These are phyloP conservation scores for Paraphysoderma sedebokerense DNA, from an alignment of 371 early-diverging fungal genomes.

Conservation along the genomic window DNA sequence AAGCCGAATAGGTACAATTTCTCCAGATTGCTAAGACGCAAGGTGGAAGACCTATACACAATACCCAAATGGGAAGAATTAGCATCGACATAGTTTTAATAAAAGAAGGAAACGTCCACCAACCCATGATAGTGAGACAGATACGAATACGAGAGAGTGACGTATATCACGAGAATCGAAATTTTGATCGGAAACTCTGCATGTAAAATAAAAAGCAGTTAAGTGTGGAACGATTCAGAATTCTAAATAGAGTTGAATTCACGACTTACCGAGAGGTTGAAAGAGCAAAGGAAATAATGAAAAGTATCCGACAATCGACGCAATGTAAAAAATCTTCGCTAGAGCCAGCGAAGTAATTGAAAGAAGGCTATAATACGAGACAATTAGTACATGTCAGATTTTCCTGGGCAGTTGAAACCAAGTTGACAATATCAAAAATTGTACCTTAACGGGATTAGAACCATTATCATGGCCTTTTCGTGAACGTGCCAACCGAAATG, in stretches of 20 bases:
- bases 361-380: conserved; percentile 7
- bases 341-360: conserved; percentile 6
- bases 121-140: too few relatives aligned
- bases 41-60: not conserved
- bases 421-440: not conserved
- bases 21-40: conserved; percentile 26
- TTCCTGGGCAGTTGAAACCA: not conserved
- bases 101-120: too few relatives aligned
- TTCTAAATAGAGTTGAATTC: too few relatives aligned
- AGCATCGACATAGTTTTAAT: too few relatives aligned
- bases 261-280: conserved; percentile 36
- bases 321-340: conserved; percentile 34
- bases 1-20: conserved; percentile 44
- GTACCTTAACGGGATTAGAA: conserved; percentile 60
- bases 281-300: conserved; percentile 80
- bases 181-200: too few relatives aligned
- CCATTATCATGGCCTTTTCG: conserved; percentile 84
- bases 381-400: not conserved
- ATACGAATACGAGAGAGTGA: too few relatives aligned
- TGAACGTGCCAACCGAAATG: conserved; percentile 97
- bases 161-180: too few relatives aligned
- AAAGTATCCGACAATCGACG: conserved; percentile 50
- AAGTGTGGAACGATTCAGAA: too few relatives aligned
- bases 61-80: too few relatives aligned
- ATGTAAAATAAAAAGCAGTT: too few relatives aligned